phyloP scores from a whole-genome alignment of 495 filamentous ascomycete species.

The Penicillium soppii region DNA sequence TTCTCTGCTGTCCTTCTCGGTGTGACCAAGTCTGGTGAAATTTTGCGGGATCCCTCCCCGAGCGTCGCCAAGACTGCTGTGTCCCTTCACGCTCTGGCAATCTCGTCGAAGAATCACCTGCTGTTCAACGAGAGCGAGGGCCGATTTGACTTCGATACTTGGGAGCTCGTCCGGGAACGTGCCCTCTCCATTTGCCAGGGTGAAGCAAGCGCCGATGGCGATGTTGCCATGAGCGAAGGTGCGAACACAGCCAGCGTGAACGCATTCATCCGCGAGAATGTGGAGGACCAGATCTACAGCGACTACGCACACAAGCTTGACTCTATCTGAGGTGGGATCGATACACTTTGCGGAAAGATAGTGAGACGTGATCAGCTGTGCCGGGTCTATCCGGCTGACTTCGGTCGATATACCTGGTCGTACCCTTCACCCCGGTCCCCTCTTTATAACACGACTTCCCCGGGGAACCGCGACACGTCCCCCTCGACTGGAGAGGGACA shows the following conservation, averaged over 20 bases:
- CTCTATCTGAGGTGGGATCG: constrained; percentile 30
- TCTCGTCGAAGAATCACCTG: constrained; percentile 71
- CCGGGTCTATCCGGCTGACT: not conserved
- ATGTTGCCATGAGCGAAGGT: constrained; percentile 40
- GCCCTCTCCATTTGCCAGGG: constrained; percentile 65
- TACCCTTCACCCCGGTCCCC: not conserved
- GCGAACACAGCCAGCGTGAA: constrained; percentile 45
- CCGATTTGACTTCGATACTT: constrained; percentile 69
- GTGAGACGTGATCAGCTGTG: not conserved
- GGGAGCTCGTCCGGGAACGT: constrained; percentile 67
- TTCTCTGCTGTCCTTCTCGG: constrained; percentile 63
- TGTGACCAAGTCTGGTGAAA: constrained; percentile 50
- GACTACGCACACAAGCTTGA: constrained; percentile 44
- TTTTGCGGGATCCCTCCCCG: constrained; percentile 56
- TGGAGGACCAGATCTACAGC: constrained; percentile 48
- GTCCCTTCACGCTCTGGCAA: constrained; percentile 76
- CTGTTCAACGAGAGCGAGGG: constrained; percentile 82
- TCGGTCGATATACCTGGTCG: not conserved
- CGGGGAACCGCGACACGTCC: not conserved
- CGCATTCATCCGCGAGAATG: constrained; percentile 60
- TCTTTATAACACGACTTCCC: not conserved
- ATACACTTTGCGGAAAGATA: not conserved
- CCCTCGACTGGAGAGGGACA: not conserved
- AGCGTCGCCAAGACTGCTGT: constrained; percentile 54
- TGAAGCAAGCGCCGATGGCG: constrained; percentile 41